These are phyloP conservation scores for Cudoniella acicularis DNA, from an alignment of 495 filamentous ascomycete genomes.

Conservation along the genomic window DNA sequence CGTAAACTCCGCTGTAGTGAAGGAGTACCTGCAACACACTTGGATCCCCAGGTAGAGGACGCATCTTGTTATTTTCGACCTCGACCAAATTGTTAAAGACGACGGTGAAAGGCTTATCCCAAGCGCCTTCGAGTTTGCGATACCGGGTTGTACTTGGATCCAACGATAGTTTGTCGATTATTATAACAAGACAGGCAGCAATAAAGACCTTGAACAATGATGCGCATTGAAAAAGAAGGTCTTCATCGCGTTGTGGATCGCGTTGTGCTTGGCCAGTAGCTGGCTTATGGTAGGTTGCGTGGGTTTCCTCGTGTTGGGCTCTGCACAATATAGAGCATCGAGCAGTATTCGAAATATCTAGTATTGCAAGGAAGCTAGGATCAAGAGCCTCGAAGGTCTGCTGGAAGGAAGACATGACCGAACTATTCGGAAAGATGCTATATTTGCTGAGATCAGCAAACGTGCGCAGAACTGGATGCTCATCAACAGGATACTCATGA, in stretches of 20 bases:
- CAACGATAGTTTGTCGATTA: slow-evolving; percentile 13
- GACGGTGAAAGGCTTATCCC: slow-evolving; percentile 7
- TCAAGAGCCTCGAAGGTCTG: slow-evolving; percentile 1
- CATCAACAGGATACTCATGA: not conserved
- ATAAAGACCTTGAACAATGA: slow-evolving; percentile 4
- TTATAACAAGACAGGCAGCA: slow-evolving; percentile 1
- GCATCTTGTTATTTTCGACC: not conserved
- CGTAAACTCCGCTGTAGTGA: slow-evolving; percentile 7
- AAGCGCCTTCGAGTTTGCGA: slow-evolving; percentile 9
- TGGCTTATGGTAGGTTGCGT: slow-evolving; percentile 10
- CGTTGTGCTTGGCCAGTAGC: slow-evolving; percentile 5
- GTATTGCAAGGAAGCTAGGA: not conserved
- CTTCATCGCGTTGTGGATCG: slow-evolving; percentile 8
- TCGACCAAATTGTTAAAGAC: slow-evolving; percentile 5
- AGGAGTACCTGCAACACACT: slow-evolving; percentile 2
- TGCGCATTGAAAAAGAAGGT: slow-evolving; percentile 3
- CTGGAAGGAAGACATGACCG: not conserved
- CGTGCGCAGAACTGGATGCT: not conserved
- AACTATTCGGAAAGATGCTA: not conserved
- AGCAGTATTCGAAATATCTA: slow-evolving; percentile 10
- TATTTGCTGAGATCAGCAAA: not conserved
- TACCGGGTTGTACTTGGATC: not conserved
- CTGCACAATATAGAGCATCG: slow-evolving; percentile 4
- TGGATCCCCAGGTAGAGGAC: slow-evolving; percentile 8
- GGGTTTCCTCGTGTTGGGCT: not conserved